These are phyloP conservation scores for Ogataea philodendri DNA, from an alignment of 805 yeast species.

Conservation along the genomic window DNA sequence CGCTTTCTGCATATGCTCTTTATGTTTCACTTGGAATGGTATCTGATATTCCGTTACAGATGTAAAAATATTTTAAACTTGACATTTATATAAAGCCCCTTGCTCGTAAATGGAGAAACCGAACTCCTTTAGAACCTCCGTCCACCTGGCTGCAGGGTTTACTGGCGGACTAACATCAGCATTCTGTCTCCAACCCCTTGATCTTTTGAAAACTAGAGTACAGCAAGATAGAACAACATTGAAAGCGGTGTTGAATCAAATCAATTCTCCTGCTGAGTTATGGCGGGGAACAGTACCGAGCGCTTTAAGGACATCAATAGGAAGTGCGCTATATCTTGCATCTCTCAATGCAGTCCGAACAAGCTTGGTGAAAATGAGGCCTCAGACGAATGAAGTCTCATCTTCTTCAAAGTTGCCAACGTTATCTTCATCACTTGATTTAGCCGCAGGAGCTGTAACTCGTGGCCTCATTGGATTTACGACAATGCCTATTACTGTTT, in stretches of 20 bases:
- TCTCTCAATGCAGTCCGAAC: constrained; percentile 62
- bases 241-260: constrained; percentile 35
- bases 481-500: constrained; percentile 92
- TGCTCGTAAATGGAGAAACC: constrained; percentile 12
- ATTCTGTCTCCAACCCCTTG: constrained; percentile 81
- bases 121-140: constrained; percentile 23
- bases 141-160: constrained; percentile 78
- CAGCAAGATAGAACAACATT: constrained; percentile 54
- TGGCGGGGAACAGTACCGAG: constrained; percentile 97
- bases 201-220: constrained; percentile 79
- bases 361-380: constrained; percentile 39
- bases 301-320: constrained; percentile 83
- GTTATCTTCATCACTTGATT: constrained; percentile 64
- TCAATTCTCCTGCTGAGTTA: constrained; percentile 47
- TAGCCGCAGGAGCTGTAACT: constrained; percentile 73
- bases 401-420: constrained; percentile 60
- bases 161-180: constrained; percentile 83
- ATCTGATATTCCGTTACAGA: too few relatives aligned
- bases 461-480: constrained; percentile 79
- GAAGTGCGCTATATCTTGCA: constrained; percentile 83
- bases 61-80: neutral
- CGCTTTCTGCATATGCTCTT: too few relatives aligned
- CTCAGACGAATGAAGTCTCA: constrained; percentile 6
- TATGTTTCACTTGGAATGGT: too few relatives aligned
- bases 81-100: neutral